These are phyloP conservation scores for Balamuthia mandrillaris DNA, from an alignment of 208 protist species.

Conservation along the genomic window DNA sequence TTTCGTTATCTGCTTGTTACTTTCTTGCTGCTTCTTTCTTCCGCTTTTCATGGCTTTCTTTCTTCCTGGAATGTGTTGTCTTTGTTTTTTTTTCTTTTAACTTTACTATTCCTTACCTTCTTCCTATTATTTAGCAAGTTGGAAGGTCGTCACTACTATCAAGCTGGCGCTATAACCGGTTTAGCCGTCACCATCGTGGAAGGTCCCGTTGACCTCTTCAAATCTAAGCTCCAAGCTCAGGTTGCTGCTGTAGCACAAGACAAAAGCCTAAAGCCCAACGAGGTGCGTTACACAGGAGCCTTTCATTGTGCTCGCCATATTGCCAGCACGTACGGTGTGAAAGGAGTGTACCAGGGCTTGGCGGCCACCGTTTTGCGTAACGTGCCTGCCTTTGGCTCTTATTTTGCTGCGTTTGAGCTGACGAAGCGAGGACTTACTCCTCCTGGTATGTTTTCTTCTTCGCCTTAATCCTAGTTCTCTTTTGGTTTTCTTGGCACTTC, in stretches of 20 bases:
- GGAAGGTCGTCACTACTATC: not conserved
- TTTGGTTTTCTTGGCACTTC: too few relatives aligned
- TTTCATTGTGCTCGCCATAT: not conserved
- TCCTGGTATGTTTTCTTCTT: too few relatives aligned
- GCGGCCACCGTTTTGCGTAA: not conserved
- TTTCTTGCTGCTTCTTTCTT: too few relatives aligned
- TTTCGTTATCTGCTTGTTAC: too few relatives aligned
- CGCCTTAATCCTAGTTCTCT: too few relatives aligned
- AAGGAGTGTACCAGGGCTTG: not conserved
- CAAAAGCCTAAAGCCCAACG: too few relatives aligned
- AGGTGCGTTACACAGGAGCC: not conserved
- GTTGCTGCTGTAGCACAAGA: not conserved
- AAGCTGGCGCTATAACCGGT: not conserved
- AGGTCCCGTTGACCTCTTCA: not conserved
- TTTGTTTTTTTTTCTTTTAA: too few relatives aligned
- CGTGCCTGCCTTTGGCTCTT: not conserved
- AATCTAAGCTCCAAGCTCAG: constrained; percentile 32
- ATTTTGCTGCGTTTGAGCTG: not conserved
- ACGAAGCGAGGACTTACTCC: not conserved
- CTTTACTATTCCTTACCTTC: too few relatives aligned
- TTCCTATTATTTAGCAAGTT: too few relatives aligned
- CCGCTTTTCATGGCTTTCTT: too few relatives aligned
- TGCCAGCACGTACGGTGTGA: not conserved
- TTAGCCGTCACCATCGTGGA: not conserved
- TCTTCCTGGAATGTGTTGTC: too few relatives aligned